Base-by-base conservation (phyloP, 2,329 filamentous ascomycete genomes). In the Colletotrichum sp. region DNA sequence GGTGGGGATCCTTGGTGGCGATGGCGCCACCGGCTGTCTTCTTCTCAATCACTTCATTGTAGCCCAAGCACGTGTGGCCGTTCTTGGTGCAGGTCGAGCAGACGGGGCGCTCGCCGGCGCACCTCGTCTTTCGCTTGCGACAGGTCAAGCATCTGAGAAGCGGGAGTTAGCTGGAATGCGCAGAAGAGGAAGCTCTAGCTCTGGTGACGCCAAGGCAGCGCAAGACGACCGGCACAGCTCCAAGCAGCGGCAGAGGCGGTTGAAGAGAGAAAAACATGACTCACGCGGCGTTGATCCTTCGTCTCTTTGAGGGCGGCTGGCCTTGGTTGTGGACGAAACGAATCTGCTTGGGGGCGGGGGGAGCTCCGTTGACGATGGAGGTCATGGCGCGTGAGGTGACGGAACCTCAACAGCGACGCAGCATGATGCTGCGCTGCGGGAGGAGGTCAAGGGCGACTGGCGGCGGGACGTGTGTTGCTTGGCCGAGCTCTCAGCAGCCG, bases 311-410 rank as follows among this genome's bases (percentile, higher is more conserved):
- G 75, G 94, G 93, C 63, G 94, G 94, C 77, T 94, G 93, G 75
- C 94, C 94, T 84, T 95, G 93, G 79, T 93, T 95, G 76, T 95
- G 94, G 78, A 96, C 94, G 82, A 96, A 96, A 78, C 94, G 93
- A 77, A 95, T 94, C 81, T 90, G 88, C 82, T 90, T 91, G 70
- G 85, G 88, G 59, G 85, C 82, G 72, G 87, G 84, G 75, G 84
- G 79, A 78, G 80, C 78, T 77, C 80, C 80, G 78, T 86, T 86
- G 78, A 84, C 82, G 78, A 86, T 80, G 62, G 72, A 74, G 67
- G 63, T 75, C 74, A 75, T 74, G 64, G 67, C 74, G 74, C 73
- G 66, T 62, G 38, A 75, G 66, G 66, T 73, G 61, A 73, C 18
- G 57, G 63, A 61, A 68, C 73, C 62, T 75, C 70, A 73, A 58